Percentiles rank a stretch among this genome's conserved stretches.
Conservation (phyloP, 805 yeast genomes). For the Tetrapisispora iriomotensis region DNA sequence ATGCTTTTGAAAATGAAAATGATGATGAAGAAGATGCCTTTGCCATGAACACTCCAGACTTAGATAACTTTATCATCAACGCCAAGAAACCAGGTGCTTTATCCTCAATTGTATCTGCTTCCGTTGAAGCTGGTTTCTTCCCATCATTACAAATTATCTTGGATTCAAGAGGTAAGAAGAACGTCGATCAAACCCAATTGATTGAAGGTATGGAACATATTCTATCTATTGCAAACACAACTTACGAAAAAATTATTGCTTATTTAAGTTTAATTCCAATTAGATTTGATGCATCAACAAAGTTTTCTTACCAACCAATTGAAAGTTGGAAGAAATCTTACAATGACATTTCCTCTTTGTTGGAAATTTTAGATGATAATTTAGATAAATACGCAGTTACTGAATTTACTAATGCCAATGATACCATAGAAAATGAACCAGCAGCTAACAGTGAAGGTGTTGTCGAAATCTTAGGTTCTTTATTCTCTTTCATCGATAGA, state of each 20-base stretch:
- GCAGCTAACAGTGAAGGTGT: slow-evolving; percentile 51
- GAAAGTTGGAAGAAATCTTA: slow-evolving; percentile 72
- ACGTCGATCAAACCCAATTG: slow-evolving; percentile 76
- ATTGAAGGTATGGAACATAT: slow-evolving; percentile 59
- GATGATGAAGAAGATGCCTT: slow-evolving; percentile 28
- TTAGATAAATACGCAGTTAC: slow-evolving; percentile 50
- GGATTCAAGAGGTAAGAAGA: slow-evolving; percentile 93
- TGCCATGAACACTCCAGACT: slow-evolving; percentile 26
- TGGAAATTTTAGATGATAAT: slow-evolving; percentile 60
- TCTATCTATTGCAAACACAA: slow-evolving; percentile 38
- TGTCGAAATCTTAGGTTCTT: slow-evolving; percentile 69
- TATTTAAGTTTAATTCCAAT: slow-evolving; percentile 76
- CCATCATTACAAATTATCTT: slow-evolving; percentile 60
- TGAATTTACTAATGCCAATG: slow-evolving; percentile 62
- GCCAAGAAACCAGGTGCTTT: slow-evolving; percentile 19
- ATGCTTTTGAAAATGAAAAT: slow-evolving; percentile 49
- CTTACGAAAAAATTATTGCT: slow-evolving; percentile 71
- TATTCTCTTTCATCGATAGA: slow-evolving; percentile 81
- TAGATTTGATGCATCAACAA: slow-evolving; percentile 71
- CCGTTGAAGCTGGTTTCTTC: slow-evolving; percentile 47
- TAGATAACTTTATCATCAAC: slow-evolving; percentile 9
- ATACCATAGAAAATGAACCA: slow-evolving; percentile 73
- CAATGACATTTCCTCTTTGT: slow-evolving; percentile 49
- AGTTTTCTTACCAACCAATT: slow-evolving; percentile 61
- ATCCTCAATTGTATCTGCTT: slow-evolving; percentile 26